Conservation (phyloP, 176 grass and related monocot species). For the Aegilops longissima region DNA sequence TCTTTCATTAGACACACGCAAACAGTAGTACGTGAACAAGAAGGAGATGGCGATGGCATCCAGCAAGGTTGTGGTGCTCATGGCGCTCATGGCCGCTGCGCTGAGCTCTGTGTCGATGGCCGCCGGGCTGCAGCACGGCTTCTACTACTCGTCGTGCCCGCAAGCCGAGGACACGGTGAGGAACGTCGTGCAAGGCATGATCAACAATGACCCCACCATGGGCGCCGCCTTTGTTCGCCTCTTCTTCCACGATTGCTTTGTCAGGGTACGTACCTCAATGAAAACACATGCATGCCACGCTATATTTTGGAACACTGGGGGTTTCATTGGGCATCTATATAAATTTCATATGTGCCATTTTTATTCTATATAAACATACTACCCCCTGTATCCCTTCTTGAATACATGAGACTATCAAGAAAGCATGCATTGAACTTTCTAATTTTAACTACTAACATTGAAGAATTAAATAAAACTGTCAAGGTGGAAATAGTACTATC, state of each 20-base stretch:
- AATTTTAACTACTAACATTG: too few species aligned
- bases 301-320: neutral
- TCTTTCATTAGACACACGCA: neutral
- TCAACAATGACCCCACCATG: conserved; percentile 18
- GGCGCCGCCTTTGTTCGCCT: conserved; percentile 48
- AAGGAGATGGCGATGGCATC: neutral
- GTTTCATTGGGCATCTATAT: neutral
- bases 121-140: conserved; percentile 4
- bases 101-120: neutral
- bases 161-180: conserved; percentile 42
- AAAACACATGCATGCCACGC: neutral
- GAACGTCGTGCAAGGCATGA: conserved; percentile 13
- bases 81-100: conserved; percentile 5
- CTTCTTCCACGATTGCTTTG: conserved; percentile 80
- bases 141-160: conserved; percentile 34
- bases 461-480: too few species aligned
- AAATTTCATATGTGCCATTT: too few species aligned
- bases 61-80: neutral
- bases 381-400: too few species aligned
- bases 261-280: conserved; percentile 31
- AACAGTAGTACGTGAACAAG: neutral
- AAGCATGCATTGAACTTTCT: too few species aligned
- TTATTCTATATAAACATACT: too few species aligned
- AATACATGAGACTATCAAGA: too few species aligned
- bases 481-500: too few species aligned